Base-by-base conservation (phyloP, 164 flowering plant species). In the Saururus chinensis region DNA sequence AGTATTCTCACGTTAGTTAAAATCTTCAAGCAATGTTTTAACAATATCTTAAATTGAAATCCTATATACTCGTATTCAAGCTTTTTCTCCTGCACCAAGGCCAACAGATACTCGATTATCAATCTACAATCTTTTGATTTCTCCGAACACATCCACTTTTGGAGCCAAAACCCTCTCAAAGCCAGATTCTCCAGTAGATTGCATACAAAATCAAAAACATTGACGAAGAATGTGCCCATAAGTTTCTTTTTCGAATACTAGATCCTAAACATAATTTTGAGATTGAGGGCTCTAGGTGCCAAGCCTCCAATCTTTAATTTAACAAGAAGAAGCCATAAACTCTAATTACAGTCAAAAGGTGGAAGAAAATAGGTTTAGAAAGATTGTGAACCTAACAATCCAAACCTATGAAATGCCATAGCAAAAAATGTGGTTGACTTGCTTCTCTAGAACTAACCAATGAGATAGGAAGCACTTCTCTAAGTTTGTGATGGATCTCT, bases 91-190 rank as follows among this genome's bases (percentile, higher is more conserved):
- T 71, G 77, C 51, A 74, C 78, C 26, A 84, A 79, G 62, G 65
- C 72, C 73, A 95, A 71, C 63, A 95, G 92, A 66, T 87, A 76
- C 74, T 95, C 96, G 64, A 95, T 77, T 96, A 85, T 82, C 11
- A 22, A 60, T 73, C 95, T 76, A 79, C 88, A 82, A 61, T 90
- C 92, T 55, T 77, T 63, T 56, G 82, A 80, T 71, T 73, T 83
- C 19, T 83, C 90, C 22, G 81, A 70, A 62, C 66, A 73, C 83
- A 91, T 54, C 89, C 82, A 90, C 66, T 83, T 88, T 75, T 89
- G 99, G 76, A 95, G 68, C 99, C 95, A 91, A 72, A 91, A 95
- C 65, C 97, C 99, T 70, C 81, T 82, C 80, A 95, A 78, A 25
- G 89, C 80, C 65, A 95, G 83, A 53, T 95, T 97, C 99, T 93